Percentiles rank a stretch among this genome's conserved stretches.
Conservation (phyloP, 2,329 filamentous ascomycete species). For the Magnaporthiopsis rhizophila region DNA sequence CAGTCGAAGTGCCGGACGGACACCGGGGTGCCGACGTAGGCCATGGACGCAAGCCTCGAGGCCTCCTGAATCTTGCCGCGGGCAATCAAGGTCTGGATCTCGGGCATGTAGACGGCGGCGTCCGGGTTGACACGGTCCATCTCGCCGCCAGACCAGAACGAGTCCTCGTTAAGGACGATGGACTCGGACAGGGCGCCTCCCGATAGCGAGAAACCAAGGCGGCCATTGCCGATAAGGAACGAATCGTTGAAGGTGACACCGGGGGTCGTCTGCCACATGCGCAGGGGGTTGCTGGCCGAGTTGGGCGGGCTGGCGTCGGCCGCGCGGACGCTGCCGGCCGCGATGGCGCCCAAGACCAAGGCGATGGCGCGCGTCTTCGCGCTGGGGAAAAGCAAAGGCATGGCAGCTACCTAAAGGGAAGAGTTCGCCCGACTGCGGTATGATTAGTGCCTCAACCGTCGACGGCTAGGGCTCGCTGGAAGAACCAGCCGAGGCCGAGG, state of each 20-base stretch:
- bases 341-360: neutral
- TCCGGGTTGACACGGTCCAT: conserved; percentile 27
- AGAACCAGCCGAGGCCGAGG: no score
- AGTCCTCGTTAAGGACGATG: conserved; percentile 32
- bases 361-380: neutral
- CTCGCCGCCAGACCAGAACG: conserved; percentile 29
- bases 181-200: conserved; percentile 28
- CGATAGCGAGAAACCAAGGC: conserved; percentile 26
- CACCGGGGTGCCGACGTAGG: conserved; percentile 27
- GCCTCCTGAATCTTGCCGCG: conserved; percentile 26
- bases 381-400: neutral
- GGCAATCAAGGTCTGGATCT: conserved; percentile 25
- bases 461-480: no score
- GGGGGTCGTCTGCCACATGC: neutral
- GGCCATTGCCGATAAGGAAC: conserved; percentile 35
- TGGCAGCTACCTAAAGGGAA: neutral
- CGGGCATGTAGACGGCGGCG: conserved; percentile 21
- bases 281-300: conserved; percentile 4
- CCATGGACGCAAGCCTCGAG: conserved; percentile 22
- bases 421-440: neutral
- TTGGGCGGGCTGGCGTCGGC: neutral
- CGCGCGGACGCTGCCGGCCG: neutral
- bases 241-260: conserved; percentile 21
- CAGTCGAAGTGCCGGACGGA: conserved; percentile 29
- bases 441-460: neutral